These are phyloP conservation scores for Bipolaris victoriae DNA, from an alignment of 2,329 filamentous ascomycete species.

Conservation along the genomic window DNA sequence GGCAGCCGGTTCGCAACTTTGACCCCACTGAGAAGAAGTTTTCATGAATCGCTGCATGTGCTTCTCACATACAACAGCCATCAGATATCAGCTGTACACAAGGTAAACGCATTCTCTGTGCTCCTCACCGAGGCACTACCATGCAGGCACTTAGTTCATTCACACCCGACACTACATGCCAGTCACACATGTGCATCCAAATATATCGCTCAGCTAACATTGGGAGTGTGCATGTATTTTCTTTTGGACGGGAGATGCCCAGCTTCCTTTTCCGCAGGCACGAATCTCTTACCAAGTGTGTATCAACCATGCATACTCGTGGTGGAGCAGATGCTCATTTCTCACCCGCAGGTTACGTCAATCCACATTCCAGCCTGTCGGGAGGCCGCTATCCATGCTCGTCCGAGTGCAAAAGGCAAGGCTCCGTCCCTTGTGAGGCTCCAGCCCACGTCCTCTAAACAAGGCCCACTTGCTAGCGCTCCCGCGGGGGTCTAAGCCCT, in stretches of 20 bases:
- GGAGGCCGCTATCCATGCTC: neutral
- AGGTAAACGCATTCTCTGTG: neutral
- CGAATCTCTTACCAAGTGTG: neutral
- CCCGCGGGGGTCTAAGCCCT: conserved; percentile 6
- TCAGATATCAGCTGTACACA: neutral
- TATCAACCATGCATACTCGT: neutral
- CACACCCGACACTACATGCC: neutral
- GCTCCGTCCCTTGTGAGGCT: neutral
- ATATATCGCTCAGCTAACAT: neutral
- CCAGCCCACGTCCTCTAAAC: neutral
- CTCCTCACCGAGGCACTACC: neutral
- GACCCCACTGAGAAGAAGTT: neutral
- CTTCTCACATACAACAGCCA: neutral
- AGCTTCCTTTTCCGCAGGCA: neutral
- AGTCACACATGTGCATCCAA: neutral
- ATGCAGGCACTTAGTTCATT: neutral
- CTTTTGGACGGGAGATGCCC: neutral
- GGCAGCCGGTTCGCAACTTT: neutral
- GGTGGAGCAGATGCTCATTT: conserved; percentile 11
- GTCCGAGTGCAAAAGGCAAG: neutral
- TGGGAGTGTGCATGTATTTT: neutral
- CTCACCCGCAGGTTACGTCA: conserved; percentile 1
- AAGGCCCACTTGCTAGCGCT: conserved; percentile 7
- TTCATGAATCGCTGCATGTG: neutral
- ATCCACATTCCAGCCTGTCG: neutral